Conservation (phyloP, 352 stramenopile species). For the Phytophthora kernoviae region DNA sequence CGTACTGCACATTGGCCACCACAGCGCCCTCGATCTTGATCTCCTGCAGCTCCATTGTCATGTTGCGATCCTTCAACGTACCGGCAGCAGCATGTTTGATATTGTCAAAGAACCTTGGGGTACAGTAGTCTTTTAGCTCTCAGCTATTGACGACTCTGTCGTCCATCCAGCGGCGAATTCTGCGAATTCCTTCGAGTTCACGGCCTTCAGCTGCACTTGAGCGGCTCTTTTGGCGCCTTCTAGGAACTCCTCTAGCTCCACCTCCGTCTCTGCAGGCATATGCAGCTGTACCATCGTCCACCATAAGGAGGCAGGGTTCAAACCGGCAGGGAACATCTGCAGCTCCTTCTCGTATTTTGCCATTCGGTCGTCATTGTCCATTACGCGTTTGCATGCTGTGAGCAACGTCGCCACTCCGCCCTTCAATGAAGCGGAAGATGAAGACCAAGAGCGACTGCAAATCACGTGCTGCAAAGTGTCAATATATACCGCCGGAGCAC, state of each 20-base stretch:
- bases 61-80: conserved; percentile 30
- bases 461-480: conserved; percentile 3
- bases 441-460: conserved; percentile 12
- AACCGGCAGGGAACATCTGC: conserved; percentile 29
- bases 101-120: conserved; percentile 29
- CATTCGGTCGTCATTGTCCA: conserved; percentile 21
- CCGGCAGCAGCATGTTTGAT: conserved; percentile 24
- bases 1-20: conserved; percentile 33
- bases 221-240: conserved; percentile 33
- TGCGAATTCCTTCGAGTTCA: conserved; percentile 44
- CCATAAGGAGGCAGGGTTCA: conserved; percentile 28
- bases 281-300: conserved; percentile 42
- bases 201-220: conserved; percentile 32
- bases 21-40: conserved; percentile 33
- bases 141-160: conserved; percentile 9
- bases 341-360: conserved; percentile 29
- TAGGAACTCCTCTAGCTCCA: conserved; percentile 51
- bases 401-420: conserved; percentile 20
- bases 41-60: conserved; percentile 45
- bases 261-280: conserved; percentile 29
- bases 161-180: conserved; percentile 26
- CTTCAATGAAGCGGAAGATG: conserved; percentile 20
- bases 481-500: conserved; percentile 5
- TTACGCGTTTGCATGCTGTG: conserved; percentile 20
- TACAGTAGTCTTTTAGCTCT: conserved; percentile 35